Conservation (phyloP, 2,329 filamentous ascomycete species). For the Beauveria bassiana region DNA sequence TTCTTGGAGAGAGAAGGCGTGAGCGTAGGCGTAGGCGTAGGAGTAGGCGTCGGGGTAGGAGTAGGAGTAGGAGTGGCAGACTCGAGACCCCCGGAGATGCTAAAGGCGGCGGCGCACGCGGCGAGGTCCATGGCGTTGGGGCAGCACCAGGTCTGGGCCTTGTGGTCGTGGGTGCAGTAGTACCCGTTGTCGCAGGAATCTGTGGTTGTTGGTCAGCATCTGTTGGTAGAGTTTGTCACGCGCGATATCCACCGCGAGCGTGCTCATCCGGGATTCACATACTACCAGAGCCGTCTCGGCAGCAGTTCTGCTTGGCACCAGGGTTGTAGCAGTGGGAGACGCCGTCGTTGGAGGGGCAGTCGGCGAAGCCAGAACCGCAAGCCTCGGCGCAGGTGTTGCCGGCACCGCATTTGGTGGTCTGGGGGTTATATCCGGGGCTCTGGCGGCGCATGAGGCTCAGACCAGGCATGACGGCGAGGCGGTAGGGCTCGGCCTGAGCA, state of each 20-base stretch:
- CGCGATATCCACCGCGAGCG: neutral
- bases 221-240: neutral
- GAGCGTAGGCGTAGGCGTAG: slow-evolving; percentile 23
- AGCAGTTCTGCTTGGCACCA: slow-evolving; percentile 45
- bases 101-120: slow-evolving; percentile 46
- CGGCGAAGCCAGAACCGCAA: slow-evolving; percentile 42
- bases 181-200: slow-evolving; percentile 54
- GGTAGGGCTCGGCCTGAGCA: slow-evolving; percentile 28
- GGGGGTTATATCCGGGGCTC: slow-evolving; percentile 41
- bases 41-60: slow-evolving; percentile 24
- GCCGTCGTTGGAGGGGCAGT: slow-evolving; percentile 42
- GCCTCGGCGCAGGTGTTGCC: slow-evolving; percentile 47
- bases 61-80: slow-evolving; percentile 27
- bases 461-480: slow-evolving; percentile 29
- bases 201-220: slow-evolving; percentile 19
- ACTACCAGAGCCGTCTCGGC: slow-evolving; percentile 49
- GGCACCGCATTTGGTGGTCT: slow-evolving; percentile 38
- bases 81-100: slow-evolving; percentile 39
- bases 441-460: slow-evolving; percentile 37
- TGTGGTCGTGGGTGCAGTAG: slow-evolving; percentile 52
- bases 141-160: slow-evolving; percentile 51
- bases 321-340: slow-evolving; percentile 53
- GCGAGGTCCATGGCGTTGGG: slow-evolving; percentile 45
- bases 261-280: slow-evolving; percentile 22
- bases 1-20: slow-evolving; percentile 21